Base-by-base conservation (phyloP, 2,329 filamentous ascomycete species). In the Epichloe festucae region DNA sequence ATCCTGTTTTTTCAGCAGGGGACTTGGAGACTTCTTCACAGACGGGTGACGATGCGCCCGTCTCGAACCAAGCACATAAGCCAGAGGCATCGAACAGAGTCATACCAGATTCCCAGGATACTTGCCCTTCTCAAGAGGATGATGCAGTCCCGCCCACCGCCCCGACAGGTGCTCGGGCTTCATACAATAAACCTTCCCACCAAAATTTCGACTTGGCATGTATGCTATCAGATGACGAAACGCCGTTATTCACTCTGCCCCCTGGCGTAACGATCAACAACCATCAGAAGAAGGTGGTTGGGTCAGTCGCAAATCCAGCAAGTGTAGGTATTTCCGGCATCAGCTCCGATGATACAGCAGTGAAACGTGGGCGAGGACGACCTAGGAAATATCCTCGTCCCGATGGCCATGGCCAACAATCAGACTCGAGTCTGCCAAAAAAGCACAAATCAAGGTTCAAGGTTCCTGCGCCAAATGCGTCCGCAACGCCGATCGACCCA, bases 191-290 rank as follows among this genome's bases (percentile, higher is more conserved):
- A 41, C 12, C 43, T 19, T 45, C 34, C 1, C 51, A 48, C 14
- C 23, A 52, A 15, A 38, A 51, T 41, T 19, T 36, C 3, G 46
- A 53, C 17, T 48, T 58, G n/a, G 52, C 57, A 2, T 60, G 58
- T 48, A 56, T 57, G 5, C 59, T 69, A 6, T 69, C 67, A 5
- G 66, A 69, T 46, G 67, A 69, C 17, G 67, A 69, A 50, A 59
- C 62, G 14, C 66, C 66, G 0, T 51, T 67, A n/a, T 41, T 60
- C 21, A 52, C 56, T 4, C 54, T 54, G 31, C 50, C 52, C 5
- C 7, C 39, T 5, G 40, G 15, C 12, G 45, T 23, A 34, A 46
- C 39, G 15, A 43, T 12, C 40, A 21, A 17, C 15, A 44, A 17
- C 19, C 12, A 31, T 31, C 14, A 17, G 10, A 47, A 36, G 23